Base-by-base conservation (phyloP, 352 stramenopile species). In the Globisporangium carolinianum region DNA sequence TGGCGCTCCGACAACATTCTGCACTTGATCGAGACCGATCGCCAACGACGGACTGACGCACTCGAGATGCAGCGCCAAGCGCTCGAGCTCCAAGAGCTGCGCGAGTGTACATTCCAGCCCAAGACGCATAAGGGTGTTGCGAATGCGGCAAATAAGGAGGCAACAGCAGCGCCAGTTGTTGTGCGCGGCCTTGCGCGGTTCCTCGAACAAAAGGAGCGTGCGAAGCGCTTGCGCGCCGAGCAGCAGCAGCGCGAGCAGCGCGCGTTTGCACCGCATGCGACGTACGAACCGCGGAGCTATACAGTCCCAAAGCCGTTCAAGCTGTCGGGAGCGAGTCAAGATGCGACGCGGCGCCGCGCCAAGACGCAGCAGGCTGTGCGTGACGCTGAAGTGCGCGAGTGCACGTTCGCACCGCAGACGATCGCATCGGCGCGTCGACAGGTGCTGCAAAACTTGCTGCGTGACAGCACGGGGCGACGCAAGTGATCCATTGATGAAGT, bases 61-160 rank as follows among this genome's bases (percentile, higher is more conserved):
- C 79, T 93, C 12, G 67, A 90, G 55, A 65, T 71, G 12, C 84
- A 86, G 47, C 67, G 80, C 9, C 84, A 86, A 45, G 72, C 55
- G 0, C 68, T 73, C 14, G 77, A 89, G 51, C 49, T 91, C 2
- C 72, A 75, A 49, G 76, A 91, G 47, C 63, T 93, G 2, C 62
- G 88, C 53, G 79, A 95, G 54, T 96, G 86, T 49, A 95, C 87
- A 5, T 96, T 96, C 39, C 72, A 81, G 32, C 84, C 84, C 0
- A 89, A 87, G 37, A 66, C 76, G 6, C 66, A 61, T 15, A 74
- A 75, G 51, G 32, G 41, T 45, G 50, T 45, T 24, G 17, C 36
- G 37, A 55, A 55, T 15, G 10, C 4, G 17, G 8, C 38, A 24
- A 43, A 54, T 37, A 45, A 58, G 47, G 24, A 56, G 65, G 65